Evolutionary conservation across 805 yeast genomes (phyloP), one percentile per base, ranked within the genome.

Genomic region (Zygosaccharomyces gambellarensis): DNA sequence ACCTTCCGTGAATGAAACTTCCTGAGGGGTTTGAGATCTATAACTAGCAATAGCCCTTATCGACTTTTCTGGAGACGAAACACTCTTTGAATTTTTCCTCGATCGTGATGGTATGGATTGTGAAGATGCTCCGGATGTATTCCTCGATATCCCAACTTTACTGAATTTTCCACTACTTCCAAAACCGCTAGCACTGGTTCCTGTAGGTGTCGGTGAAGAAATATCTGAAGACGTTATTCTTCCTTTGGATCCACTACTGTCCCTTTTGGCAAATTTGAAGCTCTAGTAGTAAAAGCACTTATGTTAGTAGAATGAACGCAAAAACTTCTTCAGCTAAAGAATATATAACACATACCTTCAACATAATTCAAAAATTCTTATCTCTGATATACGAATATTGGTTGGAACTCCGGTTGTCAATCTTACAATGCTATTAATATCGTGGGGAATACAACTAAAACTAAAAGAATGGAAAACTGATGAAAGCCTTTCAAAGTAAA

Each of bases 21-120:
- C 97, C 21, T 87, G 89, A 1, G 87, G 82, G 11, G 86, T 84
- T 58, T 84, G 90, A 0, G 96, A 85, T 39, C 72, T 72, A 68
- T 90, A 90, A 61, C 84, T 85, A 59, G 80, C 82, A 14, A 84
- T 70, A 0, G 98, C 97, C 54, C 82, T 83, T 51, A 94, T 88
- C 40, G 88, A 95, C 62, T 85, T 85, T 52, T 81, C 84, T 4
- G 96, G 96, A 2, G 64, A 48, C 5, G 56, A 36, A 4, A 55
- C 32, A 43, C 60, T 58, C 27, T 52, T 58, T 7, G 59, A 51
- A 5, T 48, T 43, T 23, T 47, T 46, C 39, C 47, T 49, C 2
- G 28, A 25, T 8, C 55, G 49, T 9, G 47, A 47, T 12, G 52
- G 46, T 4, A 58, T 50, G 3, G 62, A 57, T 29, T 52, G 55